Base-by-base conservation (phyloP, 495 filamentous ascomycete genomes). In the Eremomyces bilateralis region DNA sequence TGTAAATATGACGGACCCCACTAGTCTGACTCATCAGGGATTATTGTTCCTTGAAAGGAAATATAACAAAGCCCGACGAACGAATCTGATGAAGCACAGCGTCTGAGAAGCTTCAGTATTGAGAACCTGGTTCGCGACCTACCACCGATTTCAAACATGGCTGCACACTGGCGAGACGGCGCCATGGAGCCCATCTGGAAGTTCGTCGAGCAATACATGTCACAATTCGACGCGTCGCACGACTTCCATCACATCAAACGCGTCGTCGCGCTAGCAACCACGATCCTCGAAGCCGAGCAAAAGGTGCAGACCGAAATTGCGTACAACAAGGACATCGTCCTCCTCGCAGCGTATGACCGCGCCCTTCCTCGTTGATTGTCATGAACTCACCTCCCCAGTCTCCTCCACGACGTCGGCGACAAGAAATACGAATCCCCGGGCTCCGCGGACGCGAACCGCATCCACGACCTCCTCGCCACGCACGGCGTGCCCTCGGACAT, bases 331-430 rank as follows among this genome's bases (percentile, higher is more conserved):
- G 18, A 50, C 44, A 38, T 33, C 3, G 60, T 91, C 42, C 63
- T 71, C 17, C 71, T 92, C 2, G 62, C 71, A 1, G 80, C 80
- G 17, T 37, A 31, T 3, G 35, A 20, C 2, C 13, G 18, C 15
- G 15, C 15, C 8, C 8, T 16, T 29, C 29, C 33, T 15, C 33
- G 17, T 10, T 29, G 11, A 35, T 6, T 10, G 10, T 11, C 11
- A 29, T 6, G 5, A 35, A 10, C 8, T 28, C 18, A 11, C n/a
- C n/a, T 15, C 21, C 10, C 4, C 16, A 37, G 36, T 2, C 63
- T 90, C 0, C 64, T 92, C 0, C 84, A 94, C 52, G 83, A 94
- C 47, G 71, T 93, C 6, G 78, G 73, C 33, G 84, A 94, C 47
- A 63, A 66, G 48, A 94, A 93, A 52, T 92, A 92, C 54, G 48